phyloP scores from a whole-genome alignment of 495 filamentous ascomycete genomes.

The Aspergillus baeticus region DNA sequence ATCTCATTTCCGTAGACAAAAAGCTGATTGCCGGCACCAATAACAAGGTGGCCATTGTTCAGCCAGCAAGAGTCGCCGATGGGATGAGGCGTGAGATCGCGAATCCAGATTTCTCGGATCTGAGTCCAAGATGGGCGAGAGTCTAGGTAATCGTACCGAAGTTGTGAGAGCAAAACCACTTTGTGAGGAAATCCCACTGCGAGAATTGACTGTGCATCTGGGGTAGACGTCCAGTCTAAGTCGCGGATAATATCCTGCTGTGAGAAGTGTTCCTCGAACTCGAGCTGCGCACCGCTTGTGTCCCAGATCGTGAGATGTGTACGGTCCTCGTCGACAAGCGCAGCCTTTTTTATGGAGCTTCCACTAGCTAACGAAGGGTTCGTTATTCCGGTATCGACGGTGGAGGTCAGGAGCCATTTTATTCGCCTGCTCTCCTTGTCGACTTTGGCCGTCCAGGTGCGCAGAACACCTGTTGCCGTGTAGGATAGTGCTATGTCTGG shows the following conservation, averaged over 20 bases:
- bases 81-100: slow-evolving; percentile 81
- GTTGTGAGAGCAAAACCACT: slow-evolving; percentile 81
- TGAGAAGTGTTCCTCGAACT: slow-evolving; percentile 74
- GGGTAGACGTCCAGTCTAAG: slow-evolving; percentile 92
- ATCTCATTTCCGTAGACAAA: slow-evolving; percentile 79
- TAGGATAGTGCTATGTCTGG: slow-evolving; percentile 88
- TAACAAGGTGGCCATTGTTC: slow-evolving; percentile 74
- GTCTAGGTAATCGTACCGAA: slow-evolving; percentile 91
- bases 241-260: slow-evolving; percentile 75
- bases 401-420: slow-evolving; percentile 83
- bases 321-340: slow-evolving; percentile 69
- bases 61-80: slow-evolving; percentile 95
- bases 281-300: slow-evolving; percentile 74
- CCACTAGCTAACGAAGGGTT: slow-evolving; percentile 79
- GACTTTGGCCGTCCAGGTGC: slow-evolving; percentile 84
- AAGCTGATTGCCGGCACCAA: slow-evolving; percentile 92
- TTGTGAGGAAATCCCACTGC: slow-evolving; percentile 87
- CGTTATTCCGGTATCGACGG: slow-evolving; percentile 74
- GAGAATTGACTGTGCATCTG: slow-evolving; percentile 85
- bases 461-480: slow-evolving; percentile 69
- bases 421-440: slow-evolving; percentile 53
- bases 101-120: slow-evolving; percentile 77
- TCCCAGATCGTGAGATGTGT: slow-evolving; percentile 94
- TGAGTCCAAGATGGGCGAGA: slow-evolving; percentile 87
- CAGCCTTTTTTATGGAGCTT: slow-evolving; percentile 83